Evolutionary conservation across 495 filamentous ascomycete species (phyloP).

Genomic region (Aspergillus carlsbadensis): DNA sequence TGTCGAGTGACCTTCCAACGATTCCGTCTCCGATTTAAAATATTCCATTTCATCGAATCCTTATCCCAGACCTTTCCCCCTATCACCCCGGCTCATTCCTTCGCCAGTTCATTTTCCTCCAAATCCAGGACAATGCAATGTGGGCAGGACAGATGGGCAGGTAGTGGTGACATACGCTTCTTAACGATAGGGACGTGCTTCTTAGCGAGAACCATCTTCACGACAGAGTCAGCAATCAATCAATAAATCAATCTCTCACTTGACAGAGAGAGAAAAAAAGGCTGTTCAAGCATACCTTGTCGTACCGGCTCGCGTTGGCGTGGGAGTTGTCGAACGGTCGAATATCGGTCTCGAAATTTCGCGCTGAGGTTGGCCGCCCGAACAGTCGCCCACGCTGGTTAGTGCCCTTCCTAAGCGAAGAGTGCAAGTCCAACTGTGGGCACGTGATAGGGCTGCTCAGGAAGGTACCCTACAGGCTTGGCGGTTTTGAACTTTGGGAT

Average conservation of each 20-base stretch:
- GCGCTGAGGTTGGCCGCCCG: slow-evolving; percentile 29
- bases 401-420: slow-evolving; percentile 46
- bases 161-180: slow-evolving; percentile 76
- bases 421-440: not conserved
- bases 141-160: not conserved
- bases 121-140: not conserved
- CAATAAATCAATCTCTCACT: not conserved
- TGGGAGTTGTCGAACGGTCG: slow-evolving; percentile 50
- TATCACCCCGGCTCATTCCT: too few relatives aligned
- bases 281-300: slow-evolving; percentile 40
- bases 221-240: not conserved
- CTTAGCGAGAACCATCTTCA: slow-evolving; percentile 95
- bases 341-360: slow-evolving; percentile 46
- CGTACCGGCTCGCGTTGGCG: slow-evolving; percentile 43
- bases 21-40: not conserved
- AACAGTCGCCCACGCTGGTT: slow-evolving; percentile 28
- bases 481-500: not conserved
- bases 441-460: slow-evolving; percentile 19
- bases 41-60: not conserved
- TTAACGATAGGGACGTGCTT: slow-evolving; percentile 99
- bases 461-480: slow-evolving; percentile 21
- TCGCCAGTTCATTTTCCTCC: not conserved
- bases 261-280: not conserved
- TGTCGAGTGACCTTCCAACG: not conserved
- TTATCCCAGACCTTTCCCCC: not conserved